Base-by-base conservation (phyloP, 2,329 filamentous ascomycete genomes). In the Xylaria sp. region DNA sequence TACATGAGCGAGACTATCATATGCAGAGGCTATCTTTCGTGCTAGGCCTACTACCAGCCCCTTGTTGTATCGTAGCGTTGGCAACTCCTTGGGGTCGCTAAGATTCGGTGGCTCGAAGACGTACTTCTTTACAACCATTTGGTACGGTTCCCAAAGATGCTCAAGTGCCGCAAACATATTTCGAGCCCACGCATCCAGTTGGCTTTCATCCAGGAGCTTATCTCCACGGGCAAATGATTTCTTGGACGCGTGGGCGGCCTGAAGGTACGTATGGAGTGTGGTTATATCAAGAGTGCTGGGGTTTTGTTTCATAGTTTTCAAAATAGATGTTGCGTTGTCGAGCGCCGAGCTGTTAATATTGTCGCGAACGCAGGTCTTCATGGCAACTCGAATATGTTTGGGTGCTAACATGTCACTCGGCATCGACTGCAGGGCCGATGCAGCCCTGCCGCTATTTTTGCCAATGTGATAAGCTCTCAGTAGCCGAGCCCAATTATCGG, bases 361-460 rank as follows among this genome's bases (percentile, higher is more conserved):
- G 82, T 98, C 94, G 66, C 91, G 88, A 28, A 89, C 82, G 79
- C 94, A 97, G 5, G 89, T 86, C 71, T 87, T 86, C 83, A 98
- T 89, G 63, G 91, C 93, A 56, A 93, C 87, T 63, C 88, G 87
- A 81, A 94, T 93, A 10, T 89, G 89, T 67, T 86, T 87, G 41
- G 77, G 74, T 65, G 78, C 80, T 48, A 87, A 77, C 69, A 83
- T 73, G 7, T 81, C 75, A 25, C 76, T 75, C 1, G 87, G 88
- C 75, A 91, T 86, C 20, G 83, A 77, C 28, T 82, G 78, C 23
- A 98, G 78, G n/a, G 92, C 78, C 15, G 87, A 82, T 15, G 89
- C 84, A 1, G 88, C 85, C 70, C 88, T 84, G 48, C 82, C 83
- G 73, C 92, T 94, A 52, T 90, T 87, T 67, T 91, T 90, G 51